Conservation (phyloP, 345 rosid species). For the Brassica nigra region DNA sequence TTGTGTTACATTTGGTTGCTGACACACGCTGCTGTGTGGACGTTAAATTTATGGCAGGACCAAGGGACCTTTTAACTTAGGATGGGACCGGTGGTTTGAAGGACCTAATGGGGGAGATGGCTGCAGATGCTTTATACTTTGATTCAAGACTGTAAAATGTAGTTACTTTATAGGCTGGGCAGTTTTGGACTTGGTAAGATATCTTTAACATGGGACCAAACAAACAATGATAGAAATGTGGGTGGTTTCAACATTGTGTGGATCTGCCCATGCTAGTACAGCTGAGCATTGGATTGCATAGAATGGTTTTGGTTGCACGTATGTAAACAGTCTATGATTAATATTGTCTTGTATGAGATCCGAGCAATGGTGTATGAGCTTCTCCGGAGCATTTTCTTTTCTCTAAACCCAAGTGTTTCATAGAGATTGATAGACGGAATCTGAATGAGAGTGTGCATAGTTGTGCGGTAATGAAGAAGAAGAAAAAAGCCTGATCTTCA, state of each 20-base stretch:
- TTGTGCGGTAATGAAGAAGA: background rate
- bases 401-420: background rate
- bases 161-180: background rate
- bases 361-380: slow-evolving; percentile 11
- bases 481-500: background rate
- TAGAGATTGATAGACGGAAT: background rate
- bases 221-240: background rate
- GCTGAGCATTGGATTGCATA: slow-evolving; percentile 22
- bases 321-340: slow-evolving; percentile 18
- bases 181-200: background rate
- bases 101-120: slow-evolving; percentile 62
- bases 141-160: slow-evolving; percentile 23
- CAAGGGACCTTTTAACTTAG: slow-evolving; percentile 54
- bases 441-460: background rate
- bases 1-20: background rate
- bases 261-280: background rate
- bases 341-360: slow-evolving; percentile 16
- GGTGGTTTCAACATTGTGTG: slow-evolving; percentile 4
- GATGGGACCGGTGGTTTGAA: slow-evolving; percentile 84
- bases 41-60: slow-evolving; percentile 50
- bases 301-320: slow-evolving; percentile 14
- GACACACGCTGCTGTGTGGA: slow-evolving; percentile 2
- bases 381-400: background rate
- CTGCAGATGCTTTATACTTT: slow-evolving; percentile 68
- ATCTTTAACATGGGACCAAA: background rate